phyloP scores from a whole-genome alignment of 2,329 filamentous ascomycete genomes.

The Dothideomycetes sp. region DNA sequence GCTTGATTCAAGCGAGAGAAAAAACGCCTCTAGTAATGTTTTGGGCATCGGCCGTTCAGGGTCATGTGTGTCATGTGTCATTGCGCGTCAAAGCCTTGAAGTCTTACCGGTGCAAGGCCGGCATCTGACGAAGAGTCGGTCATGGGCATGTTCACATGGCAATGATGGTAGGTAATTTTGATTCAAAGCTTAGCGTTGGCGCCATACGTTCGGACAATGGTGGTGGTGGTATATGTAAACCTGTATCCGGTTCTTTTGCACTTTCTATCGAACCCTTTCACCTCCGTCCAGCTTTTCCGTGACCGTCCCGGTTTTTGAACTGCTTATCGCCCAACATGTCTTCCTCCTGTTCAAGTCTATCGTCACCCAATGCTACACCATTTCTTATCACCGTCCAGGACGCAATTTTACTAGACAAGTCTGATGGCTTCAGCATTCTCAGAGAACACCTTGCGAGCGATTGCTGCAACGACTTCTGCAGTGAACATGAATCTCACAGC shows the following conservation, averaged over 20 bases:
- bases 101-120: conserved; percentile 7
- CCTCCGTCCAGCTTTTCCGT: conserved; percentile 2
- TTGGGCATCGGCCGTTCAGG: too few relatives aligned
- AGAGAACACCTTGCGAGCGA: conserved; percentile 33
- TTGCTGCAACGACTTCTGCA: conserved; percentile 36
- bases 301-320: not conserved
- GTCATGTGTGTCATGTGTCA: conserved; percentile 13
- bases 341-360: conserved; percentile 11
- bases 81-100: conserved; percentile 6
- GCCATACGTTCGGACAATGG: conserved; percentile 9
- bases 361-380: conserved; percentile 27
- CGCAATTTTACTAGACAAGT: conserved; percentile 30
- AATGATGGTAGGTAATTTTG: conserved; percentile 9
- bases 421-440: conserved; percentile 36
- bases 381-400: conserved; percentile 36
- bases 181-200: conserved; percentile 5
- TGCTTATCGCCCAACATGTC: not conserved
- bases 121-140: conserved; percentile 9
- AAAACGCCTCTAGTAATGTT: too few relatives aligned
- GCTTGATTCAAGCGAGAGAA: too few relatives aligned
- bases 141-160: conserved; percentile 10
- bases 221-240: conserved; percentile 11
- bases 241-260: too few relatives aligned
- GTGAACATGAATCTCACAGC: conserved; percentile 29
- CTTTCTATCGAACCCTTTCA: conserved; percentile 8